Evolutionary conservation across 768 basidiomycete genomes (phyloP).

Genomic region (Thelephora ganbajun): DNA sequence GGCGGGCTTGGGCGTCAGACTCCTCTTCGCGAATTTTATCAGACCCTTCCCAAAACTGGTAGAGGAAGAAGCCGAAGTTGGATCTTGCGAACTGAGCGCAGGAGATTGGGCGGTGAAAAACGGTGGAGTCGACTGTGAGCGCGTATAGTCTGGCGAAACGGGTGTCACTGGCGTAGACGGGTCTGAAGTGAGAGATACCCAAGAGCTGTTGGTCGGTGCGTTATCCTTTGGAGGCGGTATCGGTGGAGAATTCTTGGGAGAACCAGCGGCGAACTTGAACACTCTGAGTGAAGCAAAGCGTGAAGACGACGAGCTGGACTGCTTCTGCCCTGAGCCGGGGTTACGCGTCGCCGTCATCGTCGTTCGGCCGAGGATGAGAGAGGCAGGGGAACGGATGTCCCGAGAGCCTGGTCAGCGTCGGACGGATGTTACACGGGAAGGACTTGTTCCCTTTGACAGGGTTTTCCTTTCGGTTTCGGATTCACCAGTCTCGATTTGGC

Average conservation of each 20-base stretch:
- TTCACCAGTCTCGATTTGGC: no score
- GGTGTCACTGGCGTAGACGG: slow-evolving; percentile 26
- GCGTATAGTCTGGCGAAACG: slow-evolving; percentile 13
- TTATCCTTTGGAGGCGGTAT: slow-evolving; percentile 53
- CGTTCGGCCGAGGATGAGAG: no score
- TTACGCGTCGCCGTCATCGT: no score
- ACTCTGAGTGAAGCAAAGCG: slow-evolving; percentile 28
- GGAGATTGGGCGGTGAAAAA: slow-evolving; percentile 5
- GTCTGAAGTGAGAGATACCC: slow-evolving; percentile 30
- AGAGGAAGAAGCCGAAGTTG: slow-evolving; percentile 10
- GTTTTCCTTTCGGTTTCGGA: no score
- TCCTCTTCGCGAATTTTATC: slow-evolving; percentile 22
- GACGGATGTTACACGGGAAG: no score
- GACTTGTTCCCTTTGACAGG: no score
- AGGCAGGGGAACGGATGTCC: no score
- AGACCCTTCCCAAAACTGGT: slow-evolving; percentile 17
- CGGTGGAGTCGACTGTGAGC: slow-evolving; percentile 14
- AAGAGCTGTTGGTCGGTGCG: slow-evolving; percentile 21
- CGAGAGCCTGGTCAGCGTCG: no score
- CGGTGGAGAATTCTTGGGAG: slow-evolving; percentile 26
- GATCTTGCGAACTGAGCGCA: slow-evolving; percentile 9
- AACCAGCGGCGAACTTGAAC: slow-evolving; percentile 22
- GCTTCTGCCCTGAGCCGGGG: neutral
- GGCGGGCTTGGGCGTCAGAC: slow-evolving; percentile 18
- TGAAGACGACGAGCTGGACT: slow-evolving; percentile 17